A percentile compares a stretch with the other conserved stretches of the same genome.
Conservation (phyloP, 129 eudicot species). For the Helianthus annuus region HanXRQr2.0-SUNRISE NC_035443.2:24577909-24578408, state of each 20-base stretch:
- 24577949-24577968: no score
- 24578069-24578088: neutral
- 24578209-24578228: no score
- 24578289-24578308: conserved; percentile 4
- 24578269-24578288: conserved; percentile 24
- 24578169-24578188: neutral
- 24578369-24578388: conserved; percentile 87
- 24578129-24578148: conserved; percentile 3
- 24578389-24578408: conserved; percentile 91
- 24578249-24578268: conserved; percentile 11
- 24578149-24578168: neutral
- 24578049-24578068: conserved; percentile 13
- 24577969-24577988: neutral
- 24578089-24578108: neutral
- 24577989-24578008: neutral
- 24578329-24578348: conserved; percentile 13
- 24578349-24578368: neutral
- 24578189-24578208: conserved; percentile 13
- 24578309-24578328: neutral
- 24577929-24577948: no score
- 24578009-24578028: neutral
- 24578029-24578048: conserved; percentile 4
- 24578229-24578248: conserved; percentile 1
- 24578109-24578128: neutral
- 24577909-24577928: no score